A percentile compares a stretch with the other conserved stretches of the same genome.
phyloP scores from a whole-genome alignment of 192 early-diverging fungal species.

The Funneliformis geosporum region DNA sequence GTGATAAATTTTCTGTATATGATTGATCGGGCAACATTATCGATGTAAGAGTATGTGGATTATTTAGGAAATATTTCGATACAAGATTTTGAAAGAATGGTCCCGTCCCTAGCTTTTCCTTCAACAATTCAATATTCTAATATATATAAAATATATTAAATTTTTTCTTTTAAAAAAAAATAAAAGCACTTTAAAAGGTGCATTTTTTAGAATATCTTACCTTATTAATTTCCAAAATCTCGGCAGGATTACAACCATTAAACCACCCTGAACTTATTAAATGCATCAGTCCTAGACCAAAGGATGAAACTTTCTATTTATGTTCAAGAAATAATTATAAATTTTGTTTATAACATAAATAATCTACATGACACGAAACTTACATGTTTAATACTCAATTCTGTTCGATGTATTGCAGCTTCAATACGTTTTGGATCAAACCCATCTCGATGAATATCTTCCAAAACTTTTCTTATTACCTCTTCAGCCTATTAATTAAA shows the following conservation, averaged over 20 bases:
- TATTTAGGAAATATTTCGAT: constrained; percentile 77
- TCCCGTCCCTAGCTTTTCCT: constrained; percentile 55
- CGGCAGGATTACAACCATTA: constrained; percentile 83
- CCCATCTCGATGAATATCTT: constrained; percentile 66
- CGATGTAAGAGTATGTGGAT: constrained; percentile 75
- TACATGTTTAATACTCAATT: constrained; percentile 88
- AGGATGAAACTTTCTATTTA: constrained; percentile 75
- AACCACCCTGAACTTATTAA: constrained; percentile 80
- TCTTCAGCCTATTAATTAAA: constrained; percentile 56
- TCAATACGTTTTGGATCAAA: constrained; percentile 79
- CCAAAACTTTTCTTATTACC: constrained; percentile 69
- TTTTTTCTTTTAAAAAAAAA: neutral
- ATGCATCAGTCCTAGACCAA: constrained; percentile 84
- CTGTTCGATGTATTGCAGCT: constrained; percentile 83
- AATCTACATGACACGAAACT: constrained; percentile 7
- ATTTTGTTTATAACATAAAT: neutral
- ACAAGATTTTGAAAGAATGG: constrained; percentile 76
- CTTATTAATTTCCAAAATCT: constrained; percentile 78
- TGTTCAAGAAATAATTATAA: neutral
- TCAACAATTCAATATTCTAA: constrained; percentile 71
- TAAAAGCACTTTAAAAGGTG: neutral
- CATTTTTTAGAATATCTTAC: constrained; percentile 35
- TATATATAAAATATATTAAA: neutral
- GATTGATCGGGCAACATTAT: constrained; percentile 78
- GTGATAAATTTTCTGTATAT: constrained; percentile 59